phyloP scores from a whole-genome alignment of 805 yeast genomes.

The Kazachstania taianensis region DNA sequence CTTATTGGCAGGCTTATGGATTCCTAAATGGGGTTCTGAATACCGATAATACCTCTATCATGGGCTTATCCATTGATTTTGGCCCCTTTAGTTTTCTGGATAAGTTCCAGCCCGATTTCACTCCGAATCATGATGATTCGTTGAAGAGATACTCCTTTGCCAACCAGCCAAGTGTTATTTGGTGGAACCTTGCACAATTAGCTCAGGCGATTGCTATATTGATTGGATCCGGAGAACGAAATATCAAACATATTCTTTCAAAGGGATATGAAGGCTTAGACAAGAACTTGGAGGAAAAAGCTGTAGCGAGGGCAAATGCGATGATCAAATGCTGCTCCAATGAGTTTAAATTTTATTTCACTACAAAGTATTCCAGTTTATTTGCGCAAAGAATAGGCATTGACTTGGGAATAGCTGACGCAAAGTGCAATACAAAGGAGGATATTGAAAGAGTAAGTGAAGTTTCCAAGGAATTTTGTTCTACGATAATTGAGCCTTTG shows the following conservation, averaged over 20 bases:
- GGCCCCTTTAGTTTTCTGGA: slow-evolving; percentile 95
- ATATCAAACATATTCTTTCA: slow-evolving; percentile 33
- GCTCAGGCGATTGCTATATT: slow-evolving; percentile 80
- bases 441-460: slow-evolving; percentile 8
- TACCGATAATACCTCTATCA: slow-evolving; percentile 86
- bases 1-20: slow-evolving; percentile 85
- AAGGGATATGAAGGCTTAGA: slow-evolving; percentile 12
- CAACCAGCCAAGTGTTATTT: slow-evolving; percentile 77
- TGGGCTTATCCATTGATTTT: slow-evolving; percentile 82
- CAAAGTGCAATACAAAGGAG: slow-evolving; percentile 5
- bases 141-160: slow-evolving; percentile 61
- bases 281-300: slow-evolving; percentile 39
- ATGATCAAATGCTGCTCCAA: slow-evolving; percentile 56
- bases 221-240: slow-evolving; percentile 57
- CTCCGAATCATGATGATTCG: slow-evolving; percentile 86
- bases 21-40: slow-evolving; percentile 89
- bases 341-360: slow-evolving; percentile 53
- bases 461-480: slow-evolving; percentile 14
- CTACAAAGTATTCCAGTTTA: slow-evolving; percentile 43
- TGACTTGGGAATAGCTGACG: slow-evolving; percentile 14
- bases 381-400: slow-evolving; percentile 68
- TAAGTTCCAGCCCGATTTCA: slow-evolving; percentile 64
- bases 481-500: slow-evolving; percentile 43
- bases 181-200: slow-evolving; percentile 85
- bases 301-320: slow-evolving; percentile 52